These are phyloP conservation scores for Naumovozyma castellii DNA, from an alignment of 805 yeast species.

Conservation along the genomic window DNA sequence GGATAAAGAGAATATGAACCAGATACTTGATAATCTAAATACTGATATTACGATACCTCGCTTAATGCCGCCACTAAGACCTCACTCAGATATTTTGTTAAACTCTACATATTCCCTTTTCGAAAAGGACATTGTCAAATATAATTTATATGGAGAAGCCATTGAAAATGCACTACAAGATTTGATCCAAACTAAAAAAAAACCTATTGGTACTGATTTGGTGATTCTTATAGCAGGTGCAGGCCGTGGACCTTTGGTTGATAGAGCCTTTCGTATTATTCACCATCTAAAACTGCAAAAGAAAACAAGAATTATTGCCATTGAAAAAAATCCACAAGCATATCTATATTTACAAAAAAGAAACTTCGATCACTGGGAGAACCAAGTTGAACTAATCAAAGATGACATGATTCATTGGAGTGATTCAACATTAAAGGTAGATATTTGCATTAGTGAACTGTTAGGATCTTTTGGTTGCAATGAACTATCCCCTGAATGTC, in stretches of 20 bases:
- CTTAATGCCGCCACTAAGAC: slow-evolving; percentile 57
- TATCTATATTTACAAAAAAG: slow-evolving; percentile 39
- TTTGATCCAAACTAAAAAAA: slow-evolving; percentile 14
- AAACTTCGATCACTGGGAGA: slow-evolving; percentile 45
- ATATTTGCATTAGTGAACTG: slow-evolving; percentile 69
- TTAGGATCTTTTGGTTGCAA: slow-evolving; percentile 91
- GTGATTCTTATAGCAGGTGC: slow-evolving; percentile 69
- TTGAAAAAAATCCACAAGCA: slow-evolving; percentile 68
- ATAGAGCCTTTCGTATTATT: slow-evolving; percentile 39
- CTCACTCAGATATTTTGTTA: slow-evolving; percentile 49
- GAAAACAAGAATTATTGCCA: slow-evolving; percentile 38
- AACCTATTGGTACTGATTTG: slow-evolving; percentile 12
- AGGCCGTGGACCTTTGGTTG: slow-evolving; percentile 77
- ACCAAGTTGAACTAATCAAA: slow-evolving; percentile 40
- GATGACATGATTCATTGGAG: slow-evolving; percentile 53
- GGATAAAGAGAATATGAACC: slow-evolving; percentile 13
- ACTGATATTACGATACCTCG: slow-evolving; percentile 9
- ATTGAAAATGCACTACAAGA: slow-evolving; percentile 43
- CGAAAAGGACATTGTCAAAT: slow-evolving; percentile 63
- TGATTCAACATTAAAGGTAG: slow-evolving; percentile 31
- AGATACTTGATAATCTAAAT: not conserved
- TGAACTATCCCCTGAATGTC: slow-evolving; percentile 79
- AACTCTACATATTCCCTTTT: slow-evolving; percentile 56
- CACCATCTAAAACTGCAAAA: slow-evolving; percentile 19
- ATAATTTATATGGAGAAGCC: slow-evolving; percentile 58